Base-by-base conservation (phyloP, 108 stramenopile species). In the Nannochloropsis gaditana region DNA sequence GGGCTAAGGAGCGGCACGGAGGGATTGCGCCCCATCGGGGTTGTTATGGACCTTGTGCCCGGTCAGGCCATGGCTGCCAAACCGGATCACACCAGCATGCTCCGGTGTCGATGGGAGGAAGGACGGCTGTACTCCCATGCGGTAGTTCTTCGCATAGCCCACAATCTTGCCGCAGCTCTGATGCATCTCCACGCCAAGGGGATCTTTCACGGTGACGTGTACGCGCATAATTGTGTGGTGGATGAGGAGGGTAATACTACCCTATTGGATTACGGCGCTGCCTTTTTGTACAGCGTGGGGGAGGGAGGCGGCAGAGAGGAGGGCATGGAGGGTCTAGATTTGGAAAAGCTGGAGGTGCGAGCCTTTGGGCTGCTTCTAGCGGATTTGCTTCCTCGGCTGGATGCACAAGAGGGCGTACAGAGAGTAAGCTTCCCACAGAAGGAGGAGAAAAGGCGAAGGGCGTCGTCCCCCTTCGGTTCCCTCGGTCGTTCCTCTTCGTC, bases 121-220 rank as follows among this genome's bases (percentile, higher is more conserved):
- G 87, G 84, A 3, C 45, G 80, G 82, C 44, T 43, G 73, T 88
- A 84, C 87, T 43, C 85, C 44, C 87, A 47, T 4, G 84, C 79
- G 17, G 21, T 86, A 21, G 86, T 86, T 15, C 43, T 86, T 21
- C 87, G 84, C 45, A 50, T 84, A 59, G 43, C 84, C 41, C 5
- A 59, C 42, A 21, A 87, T 59, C 79, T 89, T 43, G 85, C 88
- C 42, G 50, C 85, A 15, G 88, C 88, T 9, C 80, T 89, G 83
- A 44, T 47, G 10, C 85, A 85, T 45, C 82, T 89, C 31, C 88
- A 89, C 84, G 85, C 79, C 43, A 82, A 82, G 43, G 44, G 82
- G 41, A 85, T 89, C 44, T 82, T 50, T 80, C 88, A 89, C 83
- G 88, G 88, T 42, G 88, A 89, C 80, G 73, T 89, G 9, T 89